Evolutionary conservation across 352 stramenopile genomes (phyloP), one percentile per base, ranked within the genome.

Genomic region (Phytophthora kernoviae): DNA sequence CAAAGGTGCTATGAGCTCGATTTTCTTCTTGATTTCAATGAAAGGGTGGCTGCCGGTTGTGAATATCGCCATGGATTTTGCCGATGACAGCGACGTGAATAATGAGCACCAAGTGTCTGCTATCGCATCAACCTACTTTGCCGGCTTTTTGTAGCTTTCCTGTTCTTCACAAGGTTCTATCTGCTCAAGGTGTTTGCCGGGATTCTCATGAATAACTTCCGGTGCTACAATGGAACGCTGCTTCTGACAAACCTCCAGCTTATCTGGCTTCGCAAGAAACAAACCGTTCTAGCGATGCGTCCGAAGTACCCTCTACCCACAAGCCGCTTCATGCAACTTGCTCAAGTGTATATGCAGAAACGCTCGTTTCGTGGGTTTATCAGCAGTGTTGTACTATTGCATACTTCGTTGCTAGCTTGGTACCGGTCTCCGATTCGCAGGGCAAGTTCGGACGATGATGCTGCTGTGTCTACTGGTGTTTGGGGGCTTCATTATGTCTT

Each of bases 181-280:
- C 69, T 93, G 20, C 65, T 93, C 6, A 87, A 88, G 57, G 72
- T 90, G 0, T 93, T 93, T 12, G 81, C 82, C 0, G 86, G 81
- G 2, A 91, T 94, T 64, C 84, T 94, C 43, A 90, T 94, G 65
- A 94, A 94, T 59, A 94, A 93, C 54, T 94, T 94, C 21, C 78
- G 86, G 0, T 88, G 78, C 50, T 87, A 90, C 74, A 94, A 91
- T 51, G 86, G 86, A 10, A 94, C 83, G 4, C 54, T 93, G 5
- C 44, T 94, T 26, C 70, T 94, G 2, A 85, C 79, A 5, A 93
- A 88, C 41, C 52, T 87, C 3, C 86, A 94, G 63, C 69, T 94
- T 17, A 84, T 93, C 21, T 94, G 86, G 86, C 69, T 92, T 55
- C 75, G 77, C 12, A 82, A 88, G 46, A 89, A 88, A 33, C 75